Evolutionary conservation across 2,329 filamentous ascomycete genomes (phyloP), one percentile per base, ranked within the genome.

Genomic region (Didymella keratinophila): DNA sequence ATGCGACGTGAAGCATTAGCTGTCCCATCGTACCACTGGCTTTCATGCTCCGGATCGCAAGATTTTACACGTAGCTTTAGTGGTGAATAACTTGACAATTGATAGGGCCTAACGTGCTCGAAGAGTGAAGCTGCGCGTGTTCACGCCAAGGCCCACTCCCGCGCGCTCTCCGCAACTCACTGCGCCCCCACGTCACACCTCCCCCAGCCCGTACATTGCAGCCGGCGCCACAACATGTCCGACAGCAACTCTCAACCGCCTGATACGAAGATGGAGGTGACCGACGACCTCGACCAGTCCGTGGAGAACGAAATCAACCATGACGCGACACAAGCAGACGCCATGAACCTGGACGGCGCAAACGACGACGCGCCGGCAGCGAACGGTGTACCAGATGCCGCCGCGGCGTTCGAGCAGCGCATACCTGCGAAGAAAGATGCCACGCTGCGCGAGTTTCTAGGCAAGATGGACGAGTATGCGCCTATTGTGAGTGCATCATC

Each of bases 391-490:
- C 39, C 64, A 62, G 71, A 85, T 47, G 81, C 80, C 39, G 76
- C 83, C 10, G 76, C 79, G 6, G 77, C 83, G 6, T 77, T 83
- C 41, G 89, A 91, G 58, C 78, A 87, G 39, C 87, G 86, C 71
- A 81, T 91, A 63, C 88, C 90, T 1, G 89, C 89, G 51, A 92
- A 93, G 76, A 98, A 98, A 79, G 95, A 99, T 79, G 89, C 90
- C 20, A 96, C 91, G 37, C 81, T 99, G 65, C 90, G 93, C 73
- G 94, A 98, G 78, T 97, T 99, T 74, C 79, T 99, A 18, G 86
- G 86, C 64, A 97, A 97, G 83, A 98, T 99, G 89, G 95, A 99
- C 75, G 95, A 99, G 72, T 98, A 95, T 79, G 93, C 95, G 60
- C 95, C 95, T 11, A 97, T 99, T 71, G 93, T 97, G 85, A 65